Conservation (phyloP, 2,329 filamentous ascomycete genomes). For the Talaromyces verruculosus region DNA sequence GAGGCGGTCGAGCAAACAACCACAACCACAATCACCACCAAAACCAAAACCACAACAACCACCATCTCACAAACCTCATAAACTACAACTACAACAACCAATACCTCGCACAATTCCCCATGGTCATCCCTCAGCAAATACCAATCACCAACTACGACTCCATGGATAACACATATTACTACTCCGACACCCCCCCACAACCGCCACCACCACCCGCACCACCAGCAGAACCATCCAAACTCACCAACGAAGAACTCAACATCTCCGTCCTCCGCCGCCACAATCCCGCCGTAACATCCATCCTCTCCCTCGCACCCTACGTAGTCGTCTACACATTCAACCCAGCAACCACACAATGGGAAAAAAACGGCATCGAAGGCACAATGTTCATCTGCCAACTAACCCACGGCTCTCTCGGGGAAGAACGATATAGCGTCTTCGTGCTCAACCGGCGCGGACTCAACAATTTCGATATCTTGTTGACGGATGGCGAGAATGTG, state of each 20-base stretch:
- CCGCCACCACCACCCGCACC: constrained; percentile 22
- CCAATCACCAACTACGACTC: constrained; percentile 60
- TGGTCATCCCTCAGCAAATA: constrained; percentile 22
- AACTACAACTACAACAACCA: constrained; percentile 20
- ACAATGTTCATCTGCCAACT: constrained; percentile 82
- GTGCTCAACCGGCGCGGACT: constrained; percentile 71
- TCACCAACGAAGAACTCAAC: constrained; percentile 82
- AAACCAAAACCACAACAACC: constrained; percentile 23
- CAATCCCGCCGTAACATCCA: constrained; percentile 68
- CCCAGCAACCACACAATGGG: constrained; percentile 67
- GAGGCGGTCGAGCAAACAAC: constrained; percentile 31
- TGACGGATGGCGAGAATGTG: constrained; percentile 59
- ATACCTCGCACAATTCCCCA: constrained; percentile 15
- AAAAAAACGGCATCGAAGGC: constrained; percentile 82
- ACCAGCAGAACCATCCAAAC: constrained; percentile 39
- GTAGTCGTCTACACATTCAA: constrained; percentile 82
- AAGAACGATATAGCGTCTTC: constrained; percentile 59
- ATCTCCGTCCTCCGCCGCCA: constrained; percentile 79
- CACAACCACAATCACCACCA: constrained; percentile 30
- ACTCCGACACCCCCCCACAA: constrained; percentile 36
- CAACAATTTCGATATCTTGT: constrained; percentile 67
- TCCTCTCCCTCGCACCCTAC: constrained; percentile 79
- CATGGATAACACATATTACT: constrained; percentile 57
- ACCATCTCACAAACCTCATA: constrained; percentile 23
- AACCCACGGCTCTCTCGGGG: constrained; percentile 44